phyloP scores from a whole-genome alignment of 2,329 filamentous ascomycete genomes.

The Fusarium foetens region DNA sequence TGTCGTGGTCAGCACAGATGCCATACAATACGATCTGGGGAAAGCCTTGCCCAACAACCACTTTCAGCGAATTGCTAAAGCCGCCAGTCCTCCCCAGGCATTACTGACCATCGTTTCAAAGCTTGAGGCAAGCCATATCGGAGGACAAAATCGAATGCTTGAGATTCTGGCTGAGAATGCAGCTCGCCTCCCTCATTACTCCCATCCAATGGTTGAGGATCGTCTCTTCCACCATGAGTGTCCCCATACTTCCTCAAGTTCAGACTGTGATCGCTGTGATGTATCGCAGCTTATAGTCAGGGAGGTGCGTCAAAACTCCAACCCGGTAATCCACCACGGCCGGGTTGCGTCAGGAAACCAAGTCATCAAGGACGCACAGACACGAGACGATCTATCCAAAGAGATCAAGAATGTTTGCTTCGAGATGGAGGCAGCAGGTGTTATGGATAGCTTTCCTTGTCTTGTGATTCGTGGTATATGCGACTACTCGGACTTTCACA shows the following conservation, averaged over 20 bases:
- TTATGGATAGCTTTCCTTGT: constrained; percentile 45
- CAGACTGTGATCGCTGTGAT: background rate
- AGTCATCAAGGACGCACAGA: constrained; percentile 49
- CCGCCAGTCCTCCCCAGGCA: accelerated
- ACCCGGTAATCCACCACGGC: background rate
- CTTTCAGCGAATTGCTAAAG: background rate
- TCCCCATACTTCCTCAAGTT: background rate
- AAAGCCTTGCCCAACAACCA: constrained; percentile 20
- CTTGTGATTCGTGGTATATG: constrained; percentile 53
- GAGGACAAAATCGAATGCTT: background rate
- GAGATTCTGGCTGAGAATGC: background rate
- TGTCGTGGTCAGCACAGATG: constrained; percentile 40
- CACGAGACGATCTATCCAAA: constrained; percentile 44
- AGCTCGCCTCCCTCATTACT: background rate
- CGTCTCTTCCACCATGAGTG: background rate
- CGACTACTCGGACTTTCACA: constrained; percentile 45
- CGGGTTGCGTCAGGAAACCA: constrained; percentile 47
- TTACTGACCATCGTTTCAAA: constrained; percentile 20
- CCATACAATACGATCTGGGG: constrained; percentile 42
- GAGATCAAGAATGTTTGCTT: constrained; percentile 34
- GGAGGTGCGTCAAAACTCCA: accelerated
- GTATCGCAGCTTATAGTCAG: accelerated
- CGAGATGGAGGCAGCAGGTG: constrained; percentile 46
- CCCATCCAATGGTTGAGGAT: background rate
- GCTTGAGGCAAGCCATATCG: constrained; percentile 2